Percentiles rank a stretch among this genome's conserved stretches.
phyloP scores from a whole-genome alignment of 176 grass and related monocot genomes.

The Oryza glaberrima region DNA sequence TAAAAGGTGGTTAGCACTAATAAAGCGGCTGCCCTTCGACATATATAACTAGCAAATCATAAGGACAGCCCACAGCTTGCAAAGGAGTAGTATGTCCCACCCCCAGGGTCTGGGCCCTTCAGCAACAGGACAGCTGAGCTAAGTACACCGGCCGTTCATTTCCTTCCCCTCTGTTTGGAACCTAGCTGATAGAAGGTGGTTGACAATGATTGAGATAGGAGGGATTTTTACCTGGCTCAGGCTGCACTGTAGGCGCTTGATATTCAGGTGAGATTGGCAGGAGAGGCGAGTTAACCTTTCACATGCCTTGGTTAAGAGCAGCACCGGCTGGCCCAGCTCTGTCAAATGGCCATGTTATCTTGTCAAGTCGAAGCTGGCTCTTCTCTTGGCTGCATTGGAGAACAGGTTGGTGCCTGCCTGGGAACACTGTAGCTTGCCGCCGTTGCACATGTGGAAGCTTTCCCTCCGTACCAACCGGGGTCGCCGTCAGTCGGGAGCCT shows the following conservation, averaged over 20 bases:
- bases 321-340: conserved; percentile 13
- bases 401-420: conserved; percentile 23
- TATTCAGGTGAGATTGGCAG: conserved; percentile 31
- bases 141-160: conserved; percentile 36
- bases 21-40: neutral
- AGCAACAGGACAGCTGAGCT: conserved; percentile 30
- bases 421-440: conserved; percentile 6
- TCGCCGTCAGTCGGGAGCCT: conserved; percentile 1
- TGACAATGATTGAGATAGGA: conserved; percentile 42
- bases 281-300: conserved; percentile 23
- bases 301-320: conserved; percentile 27
- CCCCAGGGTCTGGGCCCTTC: neutral
- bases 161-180: conserved; percentile 8
- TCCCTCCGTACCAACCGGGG: neutral
- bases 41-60: conserved; percentile 24
- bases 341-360: conserved; percentile 27
- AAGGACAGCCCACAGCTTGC: conserved; percentile 31
- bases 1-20: conserved; percentile 35
- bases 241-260: conserved; percentile 7
- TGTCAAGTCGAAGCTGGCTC: conserved; percentile 39
- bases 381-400: conserved; percentile 26
- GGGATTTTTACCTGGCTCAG: conserved; percentile 31
- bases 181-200: conserved; percentile 25
- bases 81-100: conserved; percentile 1
- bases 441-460: conserved; percentile 27